Percentiles rank a stretch among this genome's conserved stretches.
These are phyloP conservation scores for Cordyceps cicadae DNA, from an alignment of 2,329 filamentous ascomycete species.

Conservation along the genomic window DNA sequence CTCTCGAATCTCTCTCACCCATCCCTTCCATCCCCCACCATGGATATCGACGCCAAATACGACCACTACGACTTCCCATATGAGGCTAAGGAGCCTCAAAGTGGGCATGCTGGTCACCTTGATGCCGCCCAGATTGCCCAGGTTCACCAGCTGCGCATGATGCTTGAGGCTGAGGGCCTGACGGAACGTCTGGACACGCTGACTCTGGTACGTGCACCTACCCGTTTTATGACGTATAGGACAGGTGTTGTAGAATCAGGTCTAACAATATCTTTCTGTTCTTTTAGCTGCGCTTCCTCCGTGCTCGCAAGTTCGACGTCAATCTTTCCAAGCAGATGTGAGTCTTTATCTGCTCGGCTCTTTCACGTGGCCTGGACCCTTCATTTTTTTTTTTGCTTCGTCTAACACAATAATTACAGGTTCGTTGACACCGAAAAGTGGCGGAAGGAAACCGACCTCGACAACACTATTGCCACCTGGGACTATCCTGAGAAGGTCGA, in stretches of 20 bases:
- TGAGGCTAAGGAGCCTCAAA: constrained; percentile 57
- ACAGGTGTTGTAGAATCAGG: background rate
- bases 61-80: constrained; percentile 93
- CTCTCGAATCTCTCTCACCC: constrained; percentile 3
- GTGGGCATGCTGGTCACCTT: constrained; percentile 82
- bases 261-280: constrained; percentile 41
- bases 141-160: constrained; percentile 73
- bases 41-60: constrained; percentile 77
- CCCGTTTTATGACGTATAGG: constrained; percentile 1
- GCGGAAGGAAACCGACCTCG: constrained; percentile 78
- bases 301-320: constrained; percentile 93
- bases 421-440: constrained; percentile 86
- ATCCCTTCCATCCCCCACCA: constrained; percentile 22
- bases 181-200: constrained; percentile 83
- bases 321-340: constrained; percentile 80
- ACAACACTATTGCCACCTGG: constrained; percentile 72
- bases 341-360: constrained; percentile 22
- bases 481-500: constrained; percentile 78
- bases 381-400: constrained; percentile 8
- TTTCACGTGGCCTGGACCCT: background rate
- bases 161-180: constrained; percentile 77
- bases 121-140: constrained; percentile 81
- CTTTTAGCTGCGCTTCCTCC: constrained; percentile 71
- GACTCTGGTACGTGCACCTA: constrained; percentile 59
- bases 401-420: constrained; percentile 43